These are phyloP conservation scores for Anthostomella pinea DNA, from an alignment of 2,329 filamentous ascomycete species.

Conservation along the genomic window DNA sequence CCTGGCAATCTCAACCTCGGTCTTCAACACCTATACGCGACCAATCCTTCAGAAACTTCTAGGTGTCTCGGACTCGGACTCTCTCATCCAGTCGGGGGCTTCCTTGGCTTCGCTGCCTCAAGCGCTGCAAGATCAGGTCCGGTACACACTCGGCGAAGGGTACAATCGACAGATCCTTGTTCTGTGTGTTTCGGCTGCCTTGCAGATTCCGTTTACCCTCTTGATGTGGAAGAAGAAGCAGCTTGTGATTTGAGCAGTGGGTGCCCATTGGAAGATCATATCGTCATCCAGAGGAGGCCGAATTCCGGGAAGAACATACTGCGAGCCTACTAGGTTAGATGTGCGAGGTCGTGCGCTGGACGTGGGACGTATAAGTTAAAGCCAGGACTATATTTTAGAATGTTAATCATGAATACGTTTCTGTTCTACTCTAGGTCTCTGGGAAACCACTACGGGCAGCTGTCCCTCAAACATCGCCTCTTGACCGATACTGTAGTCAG, in stretches of 20 bases:
- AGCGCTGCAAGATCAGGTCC: constrained; percentile 9
- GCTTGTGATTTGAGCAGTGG: constrained; percentile 9
- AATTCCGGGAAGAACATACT: too few relatives aligned
- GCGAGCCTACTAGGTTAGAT: too few relatives aligned
- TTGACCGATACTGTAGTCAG: too few relatives aligned
- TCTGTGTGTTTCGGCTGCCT: constrained; percentile 14
- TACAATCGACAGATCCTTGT: constrained; percentile 21
- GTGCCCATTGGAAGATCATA: too few relatives aligned
- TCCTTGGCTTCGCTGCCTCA: constrained; percentile 6
- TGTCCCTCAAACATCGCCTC: too few relatives aligned
- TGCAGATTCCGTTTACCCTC: constrained; percentile 16
- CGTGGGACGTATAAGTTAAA: too few relatives aligned
- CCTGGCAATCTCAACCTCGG: background rate
- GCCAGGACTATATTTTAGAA: too few relatives aligned
- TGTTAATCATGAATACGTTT: too few relatives aligned
- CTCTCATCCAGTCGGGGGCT: background rate
- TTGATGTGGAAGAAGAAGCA: constrained; percentile 21
- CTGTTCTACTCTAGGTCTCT: too few relatives aligned
- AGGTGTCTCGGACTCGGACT: constrained; percentile 6
- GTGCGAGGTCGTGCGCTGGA: too few relatives aligned
- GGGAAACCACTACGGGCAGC: too few relatives aligned
- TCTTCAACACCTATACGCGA: constrained; percentile 7
- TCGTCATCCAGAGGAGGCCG: too few relatives aligned
- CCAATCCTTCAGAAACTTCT: constrained; percentile 8
- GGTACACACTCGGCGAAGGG: constrained; percentile 10